Percentiles rank a stretch among this genome's conserved stretches.
These are phyloP conservation scores for Cladophialophora psammophila DNA, from an alignment of 2,329 filamentous ascomycete species.

Conservation along the genomic window DNA sequence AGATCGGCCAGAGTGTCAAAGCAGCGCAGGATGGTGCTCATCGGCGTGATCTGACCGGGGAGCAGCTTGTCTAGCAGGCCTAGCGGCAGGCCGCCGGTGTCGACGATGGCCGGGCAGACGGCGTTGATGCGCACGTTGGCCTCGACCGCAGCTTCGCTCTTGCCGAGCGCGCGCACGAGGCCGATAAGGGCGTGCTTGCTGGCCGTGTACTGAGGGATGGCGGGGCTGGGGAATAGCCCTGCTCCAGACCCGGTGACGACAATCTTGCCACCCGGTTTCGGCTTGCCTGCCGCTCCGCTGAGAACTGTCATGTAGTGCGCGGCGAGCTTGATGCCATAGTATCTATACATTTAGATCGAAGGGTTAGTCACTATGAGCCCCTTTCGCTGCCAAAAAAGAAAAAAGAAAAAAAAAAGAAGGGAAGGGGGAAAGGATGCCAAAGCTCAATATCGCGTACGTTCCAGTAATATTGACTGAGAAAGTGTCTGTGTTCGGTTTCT, in stretches of 20 bases:
- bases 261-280: constrained; percentile 53
- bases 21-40: constrained; percentile 19
- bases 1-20: constrained; percentile 21
- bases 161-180: constrained; percentile 42
- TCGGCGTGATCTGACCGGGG: constrained; percentile 18
- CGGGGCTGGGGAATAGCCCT: constrained; percentile 49
- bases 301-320: constrained; percentile 59
- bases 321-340: constrained; percentile 58
- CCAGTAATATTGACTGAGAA: constrained; percentile 22
- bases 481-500: constrained; percentile 17
- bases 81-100: constrained; percentile 38
- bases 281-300: constrained; percentile 50
- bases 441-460: constrained; percentile 9
- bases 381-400: too few relatives aligned
- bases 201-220: constrained; percentile 31
- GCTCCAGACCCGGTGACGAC: constrained; percentile 55
- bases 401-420: not conserved
- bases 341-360: not conserved
- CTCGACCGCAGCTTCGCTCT: not conserved
- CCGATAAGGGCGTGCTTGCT: constrained; percentile 63
- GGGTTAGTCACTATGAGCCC: not conserved
- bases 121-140: constrained; percentile 44
- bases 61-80: constrained; percentile 9
- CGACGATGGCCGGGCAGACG: constrained; percentile 45
- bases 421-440: not conserved